Evolutionary conservation across 441 rosid species (phyloP).

Genomic region (Erodium trifolium): DNA sequence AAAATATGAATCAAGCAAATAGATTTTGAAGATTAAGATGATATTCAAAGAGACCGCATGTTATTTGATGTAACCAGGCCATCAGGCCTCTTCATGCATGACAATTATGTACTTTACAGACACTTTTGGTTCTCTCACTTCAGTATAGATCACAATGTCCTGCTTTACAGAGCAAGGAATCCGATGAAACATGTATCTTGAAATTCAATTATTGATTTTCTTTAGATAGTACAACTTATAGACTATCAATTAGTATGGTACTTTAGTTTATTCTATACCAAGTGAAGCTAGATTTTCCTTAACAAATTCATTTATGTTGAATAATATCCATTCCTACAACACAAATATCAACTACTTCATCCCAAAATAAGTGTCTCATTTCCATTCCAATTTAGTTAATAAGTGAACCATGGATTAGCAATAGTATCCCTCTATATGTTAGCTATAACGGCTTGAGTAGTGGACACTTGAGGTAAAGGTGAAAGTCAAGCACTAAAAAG

Average conservation of each 20-base stretch:
- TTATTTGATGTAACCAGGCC: no score
- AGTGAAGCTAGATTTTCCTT: neutral
- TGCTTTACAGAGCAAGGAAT: neutral
- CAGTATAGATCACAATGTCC: no score
- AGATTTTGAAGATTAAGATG: no score
- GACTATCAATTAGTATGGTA: neutral
- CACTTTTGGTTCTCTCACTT: no score
- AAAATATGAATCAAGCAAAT: no score
- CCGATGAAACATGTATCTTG: neutral
- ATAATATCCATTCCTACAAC: neutral
- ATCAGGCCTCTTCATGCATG: no score
- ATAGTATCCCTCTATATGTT: neutral
- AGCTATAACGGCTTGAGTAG: neutral
- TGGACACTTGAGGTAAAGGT: no score
- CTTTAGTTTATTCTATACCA: no score
- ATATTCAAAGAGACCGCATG: no score
- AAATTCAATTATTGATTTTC: neutral
- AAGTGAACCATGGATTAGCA: no score
- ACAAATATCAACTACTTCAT: neutral
- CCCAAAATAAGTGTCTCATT: no score
- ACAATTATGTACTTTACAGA: neutral
- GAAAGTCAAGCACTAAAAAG: no score
- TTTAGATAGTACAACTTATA: neutral
- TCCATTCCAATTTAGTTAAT: neutral
- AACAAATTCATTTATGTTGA: neutral